phyloP scores from a whole-genome alignment of 345 rosid genomes.

The Aurinia saxatilis region DNA sequence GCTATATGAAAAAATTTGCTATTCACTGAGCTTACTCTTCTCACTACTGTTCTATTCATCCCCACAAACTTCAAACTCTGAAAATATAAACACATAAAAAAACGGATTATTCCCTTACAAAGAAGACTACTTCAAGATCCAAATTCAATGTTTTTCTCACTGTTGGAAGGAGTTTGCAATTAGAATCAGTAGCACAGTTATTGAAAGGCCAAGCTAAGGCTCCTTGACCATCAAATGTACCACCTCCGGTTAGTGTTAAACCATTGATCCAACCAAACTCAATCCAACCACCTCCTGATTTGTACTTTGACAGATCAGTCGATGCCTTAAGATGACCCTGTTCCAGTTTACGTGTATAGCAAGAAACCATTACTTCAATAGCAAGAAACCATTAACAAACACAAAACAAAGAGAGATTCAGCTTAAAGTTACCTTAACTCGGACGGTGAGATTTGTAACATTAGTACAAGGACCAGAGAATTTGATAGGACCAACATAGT shows the following conservation, averaged over 20 bases:
- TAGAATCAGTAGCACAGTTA: slow-evolving; percentile 16
- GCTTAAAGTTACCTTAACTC: slow-evolving; percentile 13
- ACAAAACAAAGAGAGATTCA: not conserved
- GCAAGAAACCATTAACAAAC: slow-evolving; percentile 17
- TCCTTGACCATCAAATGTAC: slow-evolving; percentile 64
- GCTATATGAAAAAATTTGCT: slow-evolving; percentile 66
- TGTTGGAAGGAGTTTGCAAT: slow-evolving; percentile 34
- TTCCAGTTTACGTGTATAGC: slow-evolving; percentile 1
- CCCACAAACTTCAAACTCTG: slow-evolving; percentile 54
- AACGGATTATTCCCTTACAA: not conserved
- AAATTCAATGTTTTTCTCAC: slow-evolving; percentile 31
- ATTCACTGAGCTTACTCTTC: slow-evolving; percentile 42
- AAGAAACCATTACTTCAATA: slow-evolving; percentile 3
- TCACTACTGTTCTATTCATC: slow-evolving; percentile 39
- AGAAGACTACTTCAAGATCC: not conserved
- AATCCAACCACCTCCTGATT: slow-evolving; percentile 39
- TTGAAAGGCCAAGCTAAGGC: slow-evolving; percentile 33
- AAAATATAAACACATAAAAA: not conserved
- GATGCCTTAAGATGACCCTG: slow-evolving; percentile 44
- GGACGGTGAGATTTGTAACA: slow-evolving; percentile 19
- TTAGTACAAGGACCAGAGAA: slow-evolving; percentile 51
- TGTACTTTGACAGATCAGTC: slow-evolving; percentile 20
- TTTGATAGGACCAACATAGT: slow-evolving; percentile 8
- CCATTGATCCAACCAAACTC: slow-evolving; percentile 27
- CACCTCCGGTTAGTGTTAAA: slow-evolving; percentile 41